Base-by-base conservation (phyloP, 768 basidiomycete genomes). In the Suillus ampliporus region DNA sequence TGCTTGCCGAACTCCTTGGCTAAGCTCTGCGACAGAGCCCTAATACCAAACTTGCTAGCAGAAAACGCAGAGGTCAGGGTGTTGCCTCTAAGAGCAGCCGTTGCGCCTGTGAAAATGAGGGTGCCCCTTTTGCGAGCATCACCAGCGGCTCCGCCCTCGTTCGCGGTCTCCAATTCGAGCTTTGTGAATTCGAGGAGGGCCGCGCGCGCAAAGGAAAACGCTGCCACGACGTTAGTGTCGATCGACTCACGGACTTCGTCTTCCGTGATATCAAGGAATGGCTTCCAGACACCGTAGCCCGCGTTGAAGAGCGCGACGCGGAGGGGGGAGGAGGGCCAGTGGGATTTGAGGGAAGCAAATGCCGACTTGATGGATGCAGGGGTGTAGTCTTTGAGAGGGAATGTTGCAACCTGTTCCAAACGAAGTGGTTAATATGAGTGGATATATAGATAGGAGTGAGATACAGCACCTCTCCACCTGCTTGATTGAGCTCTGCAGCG, bases 1-100 rank as follows among this genome's bases (percentile, higher is more conserved):
- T 90, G 77, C 72, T 86, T 86, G 28, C 86, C 86, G 69, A 90
- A 91, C 69, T 92, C 90, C 73, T 91, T 91, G 9, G 86, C 84
- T 68, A 91, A 73, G 66, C 89, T 89, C 76, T 92, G 90, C 0
- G 85, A 83, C 51, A 92, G 76, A 0, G 86, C 87, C 47, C 90
- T 78, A 40, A 85, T 38, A 4, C 84, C 90, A 57, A 83, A 84
- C 70, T 91, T 91, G 0, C 84, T 84, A 3, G 88, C 84, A 5
- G 90, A 79, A 67, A 91, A 87, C 2, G 80, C 83, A 57, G 87
- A 87, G 0, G 89, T 89, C 0, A 74, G 76, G 3, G 77, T 76
- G 60, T 90, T 90, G 6, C 90, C 90, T 60, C 90, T 77, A 21
- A 84, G 60, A 58, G 85, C 81, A 7, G 90, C 87, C 8, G 91